Evolutionary conservation across 345 rosid species (phyloP).

Genomic region (Gossypium stocksii): DNA sequence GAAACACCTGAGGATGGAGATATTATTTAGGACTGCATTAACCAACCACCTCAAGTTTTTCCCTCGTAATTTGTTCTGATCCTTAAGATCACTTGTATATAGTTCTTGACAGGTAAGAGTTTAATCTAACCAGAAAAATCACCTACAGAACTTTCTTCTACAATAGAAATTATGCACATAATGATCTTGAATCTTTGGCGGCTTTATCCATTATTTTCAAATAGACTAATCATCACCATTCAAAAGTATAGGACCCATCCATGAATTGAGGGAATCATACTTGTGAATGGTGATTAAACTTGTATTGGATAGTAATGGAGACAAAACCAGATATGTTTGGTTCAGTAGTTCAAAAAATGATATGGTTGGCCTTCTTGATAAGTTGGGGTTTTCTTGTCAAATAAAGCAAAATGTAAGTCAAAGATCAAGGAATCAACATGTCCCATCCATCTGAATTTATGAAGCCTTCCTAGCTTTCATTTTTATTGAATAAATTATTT

Average conservation of each 20-base stretch:
- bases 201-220: neutral
- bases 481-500: neutral
- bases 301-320: neutral
- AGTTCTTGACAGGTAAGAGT: neutral
- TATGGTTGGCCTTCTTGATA: constrained; percentile 2
- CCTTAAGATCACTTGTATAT: neutral
- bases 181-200: neutral
- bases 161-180: neutral
- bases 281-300: neutral
- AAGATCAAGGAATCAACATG: constrained; percentile 3
- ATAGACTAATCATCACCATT: neutral
- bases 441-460: constrained; percentile 5
- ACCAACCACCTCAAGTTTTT: neutral
- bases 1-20: constrained; percentile 63
- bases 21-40: neutral
- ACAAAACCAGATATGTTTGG: neutral
- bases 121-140: neutral
- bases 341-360: neutral
- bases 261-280: neutral
- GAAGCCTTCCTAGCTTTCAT: neutral
- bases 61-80: neutral
- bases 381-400: neutral
- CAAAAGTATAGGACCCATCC: neutral
- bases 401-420: neutral
- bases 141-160: neutral